Percentiles rank a stretch among this genome's conserved stretches.
phyloP scores from a whole-genome alignment of 352 stramenopile species.

The Phytophthora pinifolia region DNA sequence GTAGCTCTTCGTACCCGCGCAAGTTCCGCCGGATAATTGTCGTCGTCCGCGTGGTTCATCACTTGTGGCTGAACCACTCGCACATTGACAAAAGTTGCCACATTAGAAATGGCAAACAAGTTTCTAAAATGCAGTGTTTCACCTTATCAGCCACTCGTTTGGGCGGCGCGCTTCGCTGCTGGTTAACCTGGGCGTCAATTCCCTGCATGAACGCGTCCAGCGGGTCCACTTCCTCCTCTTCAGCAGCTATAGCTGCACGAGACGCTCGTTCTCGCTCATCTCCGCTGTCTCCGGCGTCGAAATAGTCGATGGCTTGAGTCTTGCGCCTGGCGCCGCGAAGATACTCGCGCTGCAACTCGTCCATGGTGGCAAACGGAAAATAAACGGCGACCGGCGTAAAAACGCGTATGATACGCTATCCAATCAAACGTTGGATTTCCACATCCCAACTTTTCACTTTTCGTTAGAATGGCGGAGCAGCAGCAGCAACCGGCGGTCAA shows the following conservation, averaged over 20 bases:
- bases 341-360: conserved; percentile 56
- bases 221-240: conserved; percentile 71
- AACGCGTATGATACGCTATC: neutral
- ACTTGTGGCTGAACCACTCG: conserved; percentile 26
- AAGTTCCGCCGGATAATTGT: conserved; percentile 36
- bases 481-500: conserved; percentile 45
- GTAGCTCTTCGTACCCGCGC: conserved; percentile 25
- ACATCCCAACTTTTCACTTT: neutral
- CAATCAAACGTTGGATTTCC: conserved; percentile 18
- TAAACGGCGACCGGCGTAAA: neutral
- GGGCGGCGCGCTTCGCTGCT: conserved; percentile 27
- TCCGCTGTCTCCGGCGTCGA: conserved; percentile 64
- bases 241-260: neutral
- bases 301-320: conserved; percentile 52
- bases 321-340: conserved; percentile 58
- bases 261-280: conserved; percentile 11
- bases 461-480: conserved; percentile 32
- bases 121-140: conserved; percentile 1
- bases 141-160: conserved; percentile 44
- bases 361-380: conserved; percentile 14
- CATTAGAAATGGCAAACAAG: conserved; percentile 8
- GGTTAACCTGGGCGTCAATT: conserved; percentile 75
- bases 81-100: neutral
- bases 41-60: conserved; percentile 38
- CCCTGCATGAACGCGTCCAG: conserved; percentile 85